Base-by-base conservation (phyloP, 2,329 filamentous ascomycete genomes). In the Ascosphaera aggregata region DNA sequence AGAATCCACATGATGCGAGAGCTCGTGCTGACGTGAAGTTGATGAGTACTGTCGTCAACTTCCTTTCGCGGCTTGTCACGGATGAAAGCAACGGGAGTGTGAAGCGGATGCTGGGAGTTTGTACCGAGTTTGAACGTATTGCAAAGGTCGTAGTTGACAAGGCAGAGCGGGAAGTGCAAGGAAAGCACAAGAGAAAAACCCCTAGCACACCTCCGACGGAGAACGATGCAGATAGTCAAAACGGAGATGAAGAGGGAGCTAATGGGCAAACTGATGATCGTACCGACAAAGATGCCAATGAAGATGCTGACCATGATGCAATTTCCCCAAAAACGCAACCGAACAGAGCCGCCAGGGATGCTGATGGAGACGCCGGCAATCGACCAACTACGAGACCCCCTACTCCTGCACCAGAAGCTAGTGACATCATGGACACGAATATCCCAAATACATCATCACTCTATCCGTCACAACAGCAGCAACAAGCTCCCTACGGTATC, bases 81-180 rank as follows among this genome's bases (percentile, higher is more conserved):
- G 86, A 95, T 49, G 80, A 85, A 45, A 80, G 84, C 41, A 89
- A 85, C 42, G 80, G 84, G 34, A 85, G 81, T 49, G 81, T 95
- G 3, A 81, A 82, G 53, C 79, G 89, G 38, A 95, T 95, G 82
- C 69, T 94, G 15, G 78, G 76, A 18, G 77, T 95, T 1, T 95
- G 86, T 55, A 73, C 80, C n/a, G 89, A 98, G 51, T 98, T 98
- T 48, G 85, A 93, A 55, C 74, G 89, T 42, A 94, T 98, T 45
- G 84, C 84, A 27, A 81, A 77, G 51, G 73, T 84, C 2, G 82
- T 93, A 7, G 74, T 95, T 36, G 86, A 95, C 43, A 92, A 85
- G 54, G 72, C 81, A 0, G 86, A 95, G 52, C 82, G 78, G 50
- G 86, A 95, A 39, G 71, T 79, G 27, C 69, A 76, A 18, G 75